Base-by-base conservation (phyloP, 2,329 filamentous ascomycete species). In the Verticillium alfalfae region DNA sequence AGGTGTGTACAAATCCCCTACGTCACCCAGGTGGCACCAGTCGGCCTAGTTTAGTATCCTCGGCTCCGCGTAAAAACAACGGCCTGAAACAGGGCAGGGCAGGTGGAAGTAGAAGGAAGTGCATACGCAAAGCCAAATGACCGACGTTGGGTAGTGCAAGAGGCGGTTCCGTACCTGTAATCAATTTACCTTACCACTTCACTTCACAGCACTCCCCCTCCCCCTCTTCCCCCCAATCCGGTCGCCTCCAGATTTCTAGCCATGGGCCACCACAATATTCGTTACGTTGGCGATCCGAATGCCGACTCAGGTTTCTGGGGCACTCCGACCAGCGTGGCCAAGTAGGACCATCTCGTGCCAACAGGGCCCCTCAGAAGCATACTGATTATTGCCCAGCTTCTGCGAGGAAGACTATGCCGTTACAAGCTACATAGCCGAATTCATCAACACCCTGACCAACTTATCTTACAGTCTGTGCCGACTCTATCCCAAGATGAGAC, bases 381-480 rank as follows among this genome's bases (percentile, higher is more conserved):
- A 4, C 45, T 52, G 13, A 52, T 22, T 22, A 12, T 52, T 12
- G 34, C 10, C 16, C 18, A 66, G 64, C 60, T 66, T 66, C 36
- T 66, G 64, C 60, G 64, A 66, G 45, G 64, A 66, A 38, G 64
- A 66, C 38, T 80, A 80, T 68, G 70, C 75, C 9, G 66, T 80
- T 13, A 79, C 77, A 9, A 68, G 74, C 22, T 79, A 76, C 37
- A 68, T 79, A 22, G 78, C 76, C 5, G 78, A 80, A 57, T 79
- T 80, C 41, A 73, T 79, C 65, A 80, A 80, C 62, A 79, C 76
- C 0, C 63, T 79, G 2, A 79, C 76, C 61, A 80, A 76, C 60
- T 63, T 76, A 0, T 65, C 72, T 4, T 79, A 73, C 58, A 63
- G 64, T 66, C 5, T 41, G 63, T 57, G 1, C 8, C 4, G 41